Conservation (phyloP, 345 rosid species). For the Eucalyptus sp. region DNA sequence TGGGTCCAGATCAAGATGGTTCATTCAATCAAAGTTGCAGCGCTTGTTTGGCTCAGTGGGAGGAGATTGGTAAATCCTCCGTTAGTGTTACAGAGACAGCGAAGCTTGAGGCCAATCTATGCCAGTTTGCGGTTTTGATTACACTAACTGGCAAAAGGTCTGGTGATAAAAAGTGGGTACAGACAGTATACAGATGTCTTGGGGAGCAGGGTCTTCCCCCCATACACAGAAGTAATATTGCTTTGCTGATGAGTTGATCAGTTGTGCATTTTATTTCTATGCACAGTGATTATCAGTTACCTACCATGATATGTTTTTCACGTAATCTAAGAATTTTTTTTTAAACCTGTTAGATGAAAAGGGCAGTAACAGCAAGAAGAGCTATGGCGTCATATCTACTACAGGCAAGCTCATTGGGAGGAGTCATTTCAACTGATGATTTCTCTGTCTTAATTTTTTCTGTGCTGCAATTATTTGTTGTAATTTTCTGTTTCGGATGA, state of each 20-base stretch:
- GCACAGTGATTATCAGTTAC: neutral
- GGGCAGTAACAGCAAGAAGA: neutral
- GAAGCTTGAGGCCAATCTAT: constrained; percentile 5
- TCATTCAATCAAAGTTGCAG: constrained; percentile 3
- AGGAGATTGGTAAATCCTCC: constrained; percentile 10
- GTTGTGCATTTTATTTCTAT: neutral
- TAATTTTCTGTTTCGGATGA: neutral
- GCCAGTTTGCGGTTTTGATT: constrained; percentile 32
- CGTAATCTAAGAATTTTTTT: neutral
- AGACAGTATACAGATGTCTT: constrained; percentile 24
- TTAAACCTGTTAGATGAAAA: neutral
- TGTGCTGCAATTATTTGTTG: neutral
- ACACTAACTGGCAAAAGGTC: constrained; percentile 19
- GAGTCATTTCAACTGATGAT: neutral
- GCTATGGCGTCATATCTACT: neutral
- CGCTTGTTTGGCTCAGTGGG: constrained; percentile 23
- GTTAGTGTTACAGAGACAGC: neutral
- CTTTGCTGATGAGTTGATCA: neutral
- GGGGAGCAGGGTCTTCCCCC: neutral
- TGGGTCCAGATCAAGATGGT: neutral
- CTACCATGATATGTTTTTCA: neutral
- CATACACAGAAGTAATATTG: constrained; percentile 3
- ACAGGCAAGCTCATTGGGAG: neutral
- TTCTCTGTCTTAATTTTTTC: neutral
- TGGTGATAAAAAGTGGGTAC: constrained; percentile 11